Base-by-base conservation (phyloP, 2,329 filamentous ascomycete genomes). In the Cryoendolithus antarcticus region DNA sequence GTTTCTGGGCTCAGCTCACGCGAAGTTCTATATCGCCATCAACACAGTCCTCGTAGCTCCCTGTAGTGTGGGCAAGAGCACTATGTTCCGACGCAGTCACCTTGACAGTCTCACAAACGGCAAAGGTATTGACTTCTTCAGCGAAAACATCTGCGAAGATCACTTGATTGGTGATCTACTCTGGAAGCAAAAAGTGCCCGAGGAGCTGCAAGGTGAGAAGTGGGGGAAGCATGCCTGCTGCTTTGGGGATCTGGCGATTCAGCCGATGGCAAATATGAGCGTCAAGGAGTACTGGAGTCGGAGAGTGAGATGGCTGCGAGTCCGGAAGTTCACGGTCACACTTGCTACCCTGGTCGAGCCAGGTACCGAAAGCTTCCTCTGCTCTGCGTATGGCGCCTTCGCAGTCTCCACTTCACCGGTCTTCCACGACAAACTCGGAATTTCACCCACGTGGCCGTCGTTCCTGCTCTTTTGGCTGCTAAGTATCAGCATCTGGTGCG, bases 21-120 rank as follows among this genome's bases (percentile, higher is more conserved):
- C 86, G 51, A 98, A 98, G 58, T 96, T 98, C 70, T 98, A 98
- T 65, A 82, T 81, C 7, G 91, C 89, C 44, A 98, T 98, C 71
- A 96, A 96, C 62, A 84, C 85, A 0, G 85, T 95, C 10, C 73
- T 82, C 4, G 65, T 96, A 37, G 91, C 91, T 0, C 91, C 93
- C 6, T 98, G 91, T 61, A 82, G 93, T 42, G 81, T 96, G 12
- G 91, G 91, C 37, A 98, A 98, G 65, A 93, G 85, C 54, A 96
- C 93, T 64, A 96, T 98, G 88, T 98, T 96, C 63, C 82, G 91
- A 43, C 84, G 82, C 45, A 84, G 85, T 0, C 89, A 98, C 53
- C 76, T 98, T 29, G 76, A 95, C 60, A 72, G 74, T 48, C 74
- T 91, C 7, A 80, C 77, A 1, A 52, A 61, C 0, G 69, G 55